Percentiles rank a stretch among this genome's conserved stretches.
These are phyloP conservation scores for Fennellomyces sp. DNA, from an alignment of 371 early-diverging fungal genomes.

Conservation along the genomic window DNA sequence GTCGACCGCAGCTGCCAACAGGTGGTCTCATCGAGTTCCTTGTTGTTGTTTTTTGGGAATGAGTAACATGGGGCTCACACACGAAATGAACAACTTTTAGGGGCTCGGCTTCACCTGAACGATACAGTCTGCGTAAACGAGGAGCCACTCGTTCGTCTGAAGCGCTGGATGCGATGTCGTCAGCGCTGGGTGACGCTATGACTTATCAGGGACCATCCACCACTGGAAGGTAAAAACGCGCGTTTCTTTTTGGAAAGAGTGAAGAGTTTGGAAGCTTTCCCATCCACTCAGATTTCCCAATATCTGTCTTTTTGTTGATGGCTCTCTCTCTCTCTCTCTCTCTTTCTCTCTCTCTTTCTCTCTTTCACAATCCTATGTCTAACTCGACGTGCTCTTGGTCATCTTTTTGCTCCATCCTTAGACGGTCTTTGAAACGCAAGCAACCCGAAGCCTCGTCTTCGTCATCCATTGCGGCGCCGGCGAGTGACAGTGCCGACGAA, in stretches of 20 bases:
- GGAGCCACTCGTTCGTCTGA: too few relatives aligned
- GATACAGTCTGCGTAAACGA: conserved; percentile 7
- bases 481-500: not conserved
- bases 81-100: not conserved
- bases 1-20: not conserved
- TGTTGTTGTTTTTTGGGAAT: not conserved
- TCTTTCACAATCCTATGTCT: not conserved
- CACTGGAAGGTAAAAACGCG: too few relatives aligned
- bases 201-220: too few relatives aligned
- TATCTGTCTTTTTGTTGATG: not conserved
- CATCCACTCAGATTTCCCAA: not conserved
- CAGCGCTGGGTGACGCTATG: not conserved
- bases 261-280: not conserved
- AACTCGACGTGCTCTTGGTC: too few relatives aligned
- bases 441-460: not conserved
- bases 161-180: not conserved
- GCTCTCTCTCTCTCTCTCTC: not conserved
- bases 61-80: too few relatives aligned
- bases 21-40: not conserved
- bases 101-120: not conserved
- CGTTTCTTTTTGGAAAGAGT: too few relatives aligned
- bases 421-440: not conserved
- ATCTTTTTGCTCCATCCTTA: not conserved
- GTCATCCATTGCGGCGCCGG: not conserved
- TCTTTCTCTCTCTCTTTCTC: not conserved